Percentiles rank a stretch among this genome's conserved stretches.
phyloP scores from a whole-genome alignment of 2,329 filamentous ascomycete species.

The Curvularia lunata region DNA sequence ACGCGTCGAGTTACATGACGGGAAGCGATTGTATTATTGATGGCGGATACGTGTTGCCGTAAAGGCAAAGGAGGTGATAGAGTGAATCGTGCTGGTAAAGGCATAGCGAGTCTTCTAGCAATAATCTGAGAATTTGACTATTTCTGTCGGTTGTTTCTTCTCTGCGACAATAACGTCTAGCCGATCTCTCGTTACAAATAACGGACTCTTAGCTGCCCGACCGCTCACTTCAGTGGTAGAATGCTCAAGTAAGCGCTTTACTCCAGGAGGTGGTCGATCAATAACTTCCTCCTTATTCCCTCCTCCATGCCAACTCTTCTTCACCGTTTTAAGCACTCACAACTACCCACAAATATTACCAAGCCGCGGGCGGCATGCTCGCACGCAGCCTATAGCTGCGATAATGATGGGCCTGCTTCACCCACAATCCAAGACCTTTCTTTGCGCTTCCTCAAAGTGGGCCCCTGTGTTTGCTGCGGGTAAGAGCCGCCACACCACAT shows the following conservation, averaged over 20 bases:
- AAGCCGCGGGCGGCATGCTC: too few relatives aligned
- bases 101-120: background rate
- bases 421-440: background rate
- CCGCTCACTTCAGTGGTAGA: background rate
- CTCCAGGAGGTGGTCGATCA: background rate
- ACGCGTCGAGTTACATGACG: constrained; percentile 79
- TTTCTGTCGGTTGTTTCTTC: background rate
- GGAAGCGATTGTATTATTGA: constrained; percentile 77
- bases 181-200: background rate
- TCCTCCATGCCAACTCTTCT: too few relatives aligned
- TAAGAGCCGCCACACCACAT: background rate
- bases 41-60: constrained; percentile 68
- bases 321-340: too few relatives aligned
- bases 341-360: too few relatives aligned
- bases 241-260: too few relatives aligned
- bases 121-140: background rate
- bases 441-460: background rate
- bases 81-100: background rate
- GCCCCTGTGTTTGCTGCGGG: background rate
- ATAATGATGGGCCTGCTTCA: background rate
- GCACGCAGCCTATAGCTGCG: too few relatives aligned
- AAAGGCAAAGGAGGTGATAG: background rate
- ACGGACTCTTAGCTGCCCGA: background rate
- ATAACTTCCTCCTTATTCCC: background rate
- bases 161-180: background rate